Percentiles rank a stretch among this genome's conserved stretches.
phyloP scores from a whole-genome alignment of 345 rosid species.

The Pseudoturritis turrita region DNA sequence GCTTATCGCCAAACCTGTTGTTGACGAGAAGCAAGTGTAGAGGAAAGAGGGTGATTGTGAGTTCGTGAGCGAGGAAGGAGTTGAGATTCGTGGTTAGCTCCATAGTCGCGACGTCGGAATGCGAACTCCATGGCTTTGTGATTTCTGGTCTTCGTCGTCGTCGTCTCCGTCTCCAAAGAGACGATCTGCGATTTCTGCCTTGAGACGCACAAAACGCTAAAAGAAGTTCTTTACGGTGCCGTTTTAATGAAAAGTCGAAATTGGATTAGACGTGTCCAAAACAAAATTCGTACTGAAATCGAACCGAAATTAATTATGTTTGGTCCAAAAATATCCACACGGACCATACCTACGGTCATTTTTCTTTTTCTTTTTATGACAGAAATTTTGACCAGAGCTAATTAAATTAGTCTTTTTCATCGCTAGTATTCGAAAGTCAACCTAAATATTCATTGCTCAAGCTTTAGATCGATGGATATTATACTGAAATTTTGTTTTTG shows the following conservation, averaged over 20 bases:
- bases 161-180: not conserved
- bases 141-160: not conserved
- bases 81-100: constrained; percentile 37
- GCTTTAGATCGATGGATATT: too few species aligned
- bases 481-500: too few species aligned
- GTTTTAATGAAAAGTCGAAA: not conserved
- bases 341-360: too few species aligned
- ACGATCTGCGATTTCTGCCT: constrained; percentile 11
- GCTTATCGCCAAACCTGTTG: constrained; percentile 37
- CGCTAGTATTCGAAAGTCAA: too few species aligned
- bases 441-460: too few species aligned
- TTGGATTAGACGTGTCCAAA: not conserved
- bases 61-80: constrained; percentile 52
- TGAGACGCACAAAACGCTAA: not conserved
- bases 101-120: constrained; percentile 67
- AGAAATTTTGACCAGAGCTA: too few species aligned
- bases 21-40: constrained; percentile 30
- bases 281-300: not conserved
- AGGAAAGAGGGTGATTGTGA: constrained; percentile 55
- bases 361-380: too few species aligned
- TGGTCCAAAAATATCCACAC: too few species aligned
- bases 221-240: not conserved
- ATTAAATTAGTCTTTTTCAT: too few species aligned
- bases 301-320: not conserved
- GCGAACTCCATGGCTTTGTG: constrained; percentile 41